phyloP scores from a whole-genome alignment of 148 eudicot species.

The Vaccinium vitisidaea region DNA sequence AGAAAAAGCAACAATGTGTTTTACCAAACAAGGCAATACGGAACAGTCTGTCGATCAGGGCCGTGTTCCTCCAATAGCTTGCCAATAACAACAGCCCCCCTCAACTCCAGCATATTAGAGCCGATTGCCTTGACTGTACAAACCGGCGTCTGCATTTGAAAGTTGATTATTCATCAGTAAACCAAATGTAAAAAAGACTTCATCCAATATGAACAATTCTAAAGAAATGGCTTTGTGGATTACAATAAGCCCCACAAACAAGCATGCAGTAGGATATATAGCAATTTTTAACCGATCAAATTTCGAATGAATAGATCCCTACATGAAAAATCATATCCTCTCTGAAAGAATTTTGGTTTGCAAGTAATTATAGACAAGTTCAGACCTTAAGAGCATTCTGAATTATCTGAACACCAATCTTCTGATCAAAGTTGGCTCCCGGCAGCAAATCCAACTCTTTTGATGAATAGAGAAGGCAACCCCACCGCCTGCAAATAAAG shows the following conservation, averaged over 20 bases:
- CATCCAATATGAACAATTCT: background rate
- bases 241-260: background rate
- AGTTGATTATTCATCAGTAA: background rate
- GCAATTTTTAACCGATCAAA: background rate
- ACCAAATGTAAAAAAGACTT: background rate
- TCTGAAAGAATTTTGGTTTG: background rate
- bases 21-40: background rate
- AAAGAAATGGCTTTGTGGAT: background rate
- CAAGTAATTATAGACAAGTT: background rate
- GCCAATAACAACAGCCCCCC: conserved; percentile 87
- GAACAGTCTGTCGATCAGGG: conserved; percentile 36
- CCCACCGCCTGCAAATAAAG: conserved; percentile 40
- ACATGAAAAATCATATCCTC: background rate
- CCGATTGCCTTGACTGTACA: conserved; percentile 48
- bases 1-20: background rate
- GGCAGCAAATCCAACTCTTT: conserved; percentile 45
- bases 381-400: conserved; percentile 47
- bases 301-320: background rate
- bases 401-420: conserved; percentile 57
- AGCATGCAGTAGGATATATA: background rate
- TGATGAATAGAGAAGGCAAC: conserved; percentile 59
- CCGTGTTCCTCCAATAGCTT: conserved; percentile 77
- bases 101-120: conserved; percentile 82
- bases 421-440: conserved; percentile 52
- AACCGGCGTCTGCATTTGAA: conserved; percentile 49